Conservation (phyloP, 1,284 basidiomycete genomes). For the Naganishia cerealis region DNA sequence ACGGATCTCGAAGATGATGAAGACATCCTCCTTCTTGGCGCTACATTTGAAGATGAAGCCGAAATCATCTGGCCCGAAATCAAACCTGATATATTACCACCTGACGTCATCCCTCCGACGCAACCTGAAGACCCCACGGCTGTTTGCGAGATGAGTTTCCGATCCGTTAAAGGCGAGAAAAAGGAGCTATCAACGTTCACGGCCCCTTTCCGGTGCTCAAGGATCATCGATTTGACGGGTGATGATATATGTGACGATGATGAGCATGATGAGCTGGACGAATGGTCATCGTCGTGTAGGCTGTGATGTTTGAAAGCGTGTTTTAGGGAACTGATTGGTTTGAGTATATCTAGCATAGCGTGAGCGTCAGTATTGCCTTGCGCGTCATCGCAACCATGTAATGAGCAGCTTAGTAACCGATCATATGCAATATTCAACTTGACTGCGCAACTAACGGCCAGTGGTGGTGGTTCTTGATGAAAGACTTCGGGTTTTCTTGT, state of each 20-base stretch:
- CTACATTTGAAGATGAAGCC: constrained; percentile 15
- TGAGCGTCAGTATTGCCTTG: no score
- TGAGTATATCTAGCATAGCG: no score
- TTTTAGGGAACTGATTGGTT: neutral
- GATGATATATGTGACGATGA: constrained; percentile 23
- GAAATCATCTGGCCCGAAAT: constrained; percentile 25
- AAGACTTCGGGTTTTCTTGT: no score
- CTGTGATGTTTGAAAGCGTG: neutral
- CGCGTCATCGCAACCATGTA: no score
- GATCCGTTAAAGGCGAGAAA: constrained; percentile 24
- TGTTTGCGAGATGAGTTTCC: constrained; percentile 15
- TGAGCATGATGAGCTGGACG: constrained; percentile 26
- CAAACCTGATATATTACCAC: constrained; percentile 3
- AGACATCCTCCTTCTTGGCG: constrained; percentile 22
- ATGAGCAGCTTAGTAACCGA: no score
- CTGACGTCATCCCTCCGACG: neutral
- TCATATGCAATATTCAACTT: no score
- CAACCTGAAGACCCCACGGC: neutral
- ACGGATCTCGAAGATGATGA: constrained; percentile 11
- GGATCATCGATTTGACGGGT: constrained; percentile 19
- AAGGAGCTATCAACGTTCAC: constrained; percentile 18
- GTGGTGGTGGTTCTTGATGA: no score
- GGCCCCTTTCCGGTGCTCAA: constrained; percentile 20
- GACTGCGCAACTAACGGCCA: no score
- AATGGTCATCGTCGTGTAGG: constrained; percentile 2